phyloP scores from a whole-genome alignment of 805 yeast genomes.

The Wickerhamomyces alni region DNA sequence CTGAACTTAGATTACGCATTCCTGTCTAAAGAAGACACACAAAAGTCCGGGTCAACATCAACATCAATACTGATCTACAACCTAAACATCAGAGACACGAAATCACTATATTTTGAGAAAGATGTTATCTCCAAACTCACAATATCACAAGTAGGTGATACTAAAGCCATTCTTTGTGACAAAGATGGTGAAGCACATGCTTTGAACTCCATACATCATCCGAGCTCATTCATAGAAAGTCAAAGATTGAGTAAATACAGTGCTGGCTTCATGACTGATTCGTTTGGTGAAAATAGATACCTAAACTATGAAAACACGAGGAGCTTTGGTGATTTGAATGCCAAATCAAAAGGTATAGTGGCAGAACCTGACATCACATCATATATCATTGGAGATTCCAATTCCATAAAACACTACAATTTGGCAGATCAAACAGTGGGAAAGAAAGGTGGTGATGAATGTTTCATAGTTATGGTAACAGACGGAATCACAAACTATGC shows the following conservation, averaged over 20 bases:
- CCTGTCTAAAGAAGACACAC: conserved; percentile 23
- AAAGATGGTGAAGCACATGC: conserved; percentile 72
- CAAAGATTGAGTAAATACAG: conserved; percentile 60
- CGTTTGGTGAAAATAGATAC: conserved; percentile 89
- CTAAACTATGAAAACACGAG: conserved; percentile 84
- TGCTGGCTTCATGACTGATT: conserved; percentile 66
- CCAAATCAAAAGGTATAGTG: conserved; percentile 76
- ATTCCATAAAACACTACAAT: conserved; percentile 26
- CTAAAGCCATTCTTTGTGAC: conserved; percentile 83
- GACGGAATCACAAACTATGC: conserved; percentile 85
- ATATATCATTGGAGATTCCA: conserved; percentile 57
- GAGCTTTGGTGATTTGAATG: conserved; percentile 83
- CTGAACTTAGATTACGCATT: conserved; percentile 62
- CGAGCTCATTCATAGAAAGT: conserved; percentile 74
- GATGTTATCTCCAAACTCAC: conserved; percentile 59
- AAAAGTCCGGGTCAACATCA: conserved; percentile 59
- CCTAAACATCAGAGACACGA: conserved; percentile 23
- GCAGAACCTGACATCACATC: conserved; percentile 89
- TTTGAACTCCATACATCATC: conserved; percentile 80
- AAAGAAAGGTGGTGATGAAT: conserved; percentile 70
- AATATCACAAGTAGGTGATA: conserved; percentile 90
- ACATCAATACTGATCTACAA: conserved; percentile 60
- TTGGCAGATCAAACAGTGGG: conserved; percentile 21
- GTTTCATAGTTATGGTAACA: conserved; percentile 72
- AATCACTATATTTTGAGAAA: conserved; percentile 42